Base-by-base conservation (phyloP, 2,329 filamentous ascomycete genomes). In the Sporothrix luriei region DNA sequence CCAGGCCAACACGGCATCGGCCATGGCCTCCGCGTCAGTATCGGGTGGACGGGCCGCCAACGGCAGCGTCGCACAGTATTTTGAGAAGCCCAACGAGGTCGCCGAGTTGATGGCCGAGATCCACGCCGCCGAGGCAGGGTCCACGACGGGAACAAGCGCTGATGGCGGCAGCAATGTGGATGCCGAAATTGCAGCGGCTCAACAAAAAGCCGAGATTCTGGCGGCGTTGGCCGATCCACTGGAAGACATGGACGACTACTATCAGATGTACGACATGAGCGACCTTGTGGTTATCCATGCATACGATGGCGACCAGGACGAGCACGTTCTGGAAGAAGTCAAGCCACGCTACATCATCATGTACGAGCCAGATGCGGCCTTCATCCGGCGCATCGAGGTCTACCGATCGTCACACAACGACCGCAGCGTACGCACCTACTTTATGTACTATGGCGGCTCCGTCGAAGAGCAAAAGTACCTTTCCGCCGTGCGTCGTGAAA, bases 401-500 rank as follows among this genome's bases (percentile, higher is more conserved):
- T 99, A 98, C 80, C 89, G 95, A 51, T 97, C 93, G 67, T 97
- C 94, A 11, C 95, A 99, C 80, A 91, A 90, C 70, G 92, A 94
- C 77, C 85, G 93, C 48, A 93, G 92, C 75, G 92, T 98, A 54
- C 88, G 93, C 55, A 94, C 97, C 0, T 99, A 97, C 81, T 98
- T 98, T 78, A 88, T 98, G 83, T 98, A 97, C 81, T 99, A 99
- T 73, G 91, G 92, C 46, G 91, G 91, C 3, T 97, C 93, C 0
- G 94, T 98, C 1, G 94, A 99, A 79, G 95, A 99, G 78, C 94
- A 98, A 78, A 88, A 92, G 29, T 98, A 97, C 76, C 85, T 98
- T 2, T 92, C 92, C 26, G 88, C 90, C 0, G 93, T 98, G 2
- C 88, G 95, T n/a, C 87, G 93, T 70, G 95, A 99, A 78, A 99